These are phyloP conservation scores for Septoria linicola DNA, from an alignment of 2,329 filamentous ascomycete genomes.

Conservation along the genomic window DNA sequence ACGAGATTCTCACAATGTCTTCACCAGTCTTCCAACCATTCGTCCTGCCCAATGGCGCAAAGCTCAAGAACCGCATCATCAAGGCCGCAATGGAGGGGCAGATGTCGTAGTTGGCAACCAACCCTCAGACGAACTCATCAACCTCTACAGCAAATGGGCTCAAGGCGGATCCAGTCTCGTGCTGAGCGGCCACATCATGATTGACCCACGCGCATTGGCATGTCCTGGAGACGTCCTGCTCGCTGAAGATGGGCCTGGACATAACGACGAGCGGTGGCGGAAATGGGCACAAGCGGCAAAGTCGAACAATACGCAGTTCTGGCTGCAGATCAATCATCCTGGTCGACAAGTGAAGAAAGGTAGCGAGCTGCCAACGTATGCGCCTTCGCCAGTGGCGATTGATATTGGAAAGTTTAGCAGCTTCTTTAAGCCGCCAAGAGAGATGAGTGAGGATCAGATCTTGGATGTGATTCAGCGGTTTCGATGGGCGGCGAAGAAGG, in stretches of 20 bases:
- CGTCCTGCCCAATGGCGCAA: constrained; percentile 20
- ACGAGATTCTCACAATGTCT: neutral
- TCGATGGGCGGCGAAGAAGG: constrained; percentile 34
- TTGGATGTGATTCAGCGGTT: constrained; percentile 18
- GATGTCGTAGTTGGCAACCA: constrained; percentile 13
- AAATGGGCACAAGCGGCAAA: constrained; percentile 6
- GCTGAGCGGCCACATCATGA: constrained; percentile 22
- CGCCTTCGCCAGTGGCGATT: constrained; percentile 13
- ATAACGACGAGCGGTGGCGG: constrained; percentile 6
- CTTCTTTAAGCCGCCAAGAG: constrained; percentile 15
- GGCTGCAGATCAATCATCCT: constrained; percentile 24
- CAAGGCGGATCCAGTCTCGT: constrained; percentile 19
- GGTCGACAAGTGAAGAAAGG: constrained; percentile 20
- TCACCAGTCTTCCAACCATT: constrained; percentile 6
- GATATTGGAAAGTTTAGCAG: constrained; percentile 17
- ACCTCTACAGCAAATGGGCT: constrained; percentile 18
- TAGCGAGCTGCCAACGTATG: constrained; percentile 12
- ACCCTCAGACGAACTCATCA: constrained; percentile 13
- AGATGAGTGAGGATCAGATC: constrained; percentile 19
- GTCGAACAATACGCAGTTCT: constrained; percentile 14
- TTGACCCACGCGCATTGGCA: constrained; percentile 18
- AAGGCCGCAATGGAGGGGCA: constrained; percentile 25
- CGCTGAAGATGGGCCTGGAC: constrained; percentile 4
- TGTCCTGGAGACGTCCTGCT: constrained; percentile 15
- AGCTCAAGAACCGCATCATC: constrained; percentile 22